Evolutionary conservation across 768 basidiomycete genomes (phyloP), one percentile per base, ranked within the genome.

Genomic region (Phlebiopsis flavidoalba): DNA sequence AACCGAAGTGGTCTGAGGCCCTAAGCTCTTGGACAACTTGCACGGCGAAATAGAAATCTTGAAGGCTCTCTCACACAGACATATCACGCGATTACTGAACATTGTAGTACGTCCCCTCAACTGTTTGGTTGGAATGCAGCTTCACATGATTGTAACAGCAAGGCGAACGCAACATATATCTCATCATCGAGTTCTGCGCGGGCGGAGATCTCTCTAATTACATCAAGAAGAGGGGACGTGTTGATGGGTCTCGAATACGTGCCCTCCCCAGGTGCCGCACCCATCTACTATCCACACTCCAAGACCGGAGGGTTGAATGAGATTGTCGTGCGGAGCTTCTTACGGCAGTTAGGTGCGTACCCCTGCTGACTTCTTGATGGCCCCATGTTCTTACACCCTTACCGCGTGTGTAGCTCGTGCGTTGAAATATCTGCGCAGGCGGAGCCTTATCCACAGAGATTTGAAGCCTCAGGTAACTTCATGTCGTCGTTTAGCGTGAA

Each of bases 31-130:
- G 60, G 95, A 98, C 77, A 98, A 98, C 71, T 84, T 98, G n/a
- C 94, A 97, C 72, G 91, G 91, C 67, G 97, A 99, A 80, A 98
- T 98, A 60, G 87, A 93, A 63, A 98, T 99, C 64, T 84, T 98
- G 67, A 98, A 98, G 77, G 87, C 88, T 1, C 83, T 98, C 54
- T 91, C 88, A 5, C 95, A 99, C 73, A 80, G 91, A 47, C 94
- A 98, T 75, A 91, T 99, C 56, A 98, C 97, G 8, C 87, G 86
- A 65, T 79, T 99, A 26, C 85, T 95, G 57, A 94, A 98, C 71
- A 95, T 98, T 64, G 86, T 98, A 63, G 95, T 97, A 72, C 64
- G 81, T 74, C 19, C 57, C 57, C 17, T 21, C 35, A 8, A 21
- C 17, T 31, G 26, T 24, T 37, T 47, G 22, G 14, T 58, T 45